These are phyloP conservation scores for Neurospora sp. DNA, from an alignment of 2,329 filamentous ascomycete genomes.

Conservation along the genomic window DNA sequence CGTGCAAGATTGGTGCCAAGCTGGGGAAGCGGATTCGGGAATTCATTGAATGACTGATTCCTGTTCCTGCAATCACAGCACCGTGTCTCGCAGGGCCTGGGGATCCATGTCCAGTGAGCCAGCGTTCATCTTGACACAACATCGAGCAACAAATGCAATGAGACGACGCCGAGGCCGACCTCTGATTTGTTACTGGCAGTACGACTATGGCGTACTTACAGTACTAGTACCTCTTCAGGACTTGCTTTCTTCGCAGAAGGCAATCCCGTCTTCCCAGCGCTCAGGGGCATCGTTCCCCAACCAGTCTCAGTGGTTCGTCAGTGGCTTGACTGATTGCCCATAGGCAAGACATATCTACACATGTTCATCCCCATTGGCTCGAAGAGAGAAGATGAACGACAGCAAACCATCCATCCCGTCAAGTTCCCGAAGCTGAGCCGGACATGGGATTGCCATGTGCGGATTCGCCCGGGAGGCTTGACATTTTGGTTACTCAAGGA, in stretches of 20 bases:
- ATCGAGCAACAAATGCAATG: not conserved
- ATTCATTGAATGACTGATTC: not conserved
- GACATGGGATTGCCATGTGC: not conserved
- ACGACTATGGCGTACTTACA: not conserved
- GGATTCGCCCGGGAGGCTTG: not conserved
- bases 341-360: not conserved
- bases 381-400: not conserved
- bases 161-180: not conserved
- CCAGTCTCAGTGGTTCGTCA: not conserved
- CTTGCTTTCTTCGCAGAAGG: not conserved
- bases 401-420: not conserved
- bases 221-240: not conserved
- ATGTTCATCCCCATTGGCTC: not conserved
- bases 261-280: not conserved
- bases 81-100: not conserved
- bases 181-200: not conserved
- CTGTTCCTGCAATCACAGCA: not conserved
- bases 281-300: not conserved
- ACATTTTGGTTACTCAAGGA: not conserved
- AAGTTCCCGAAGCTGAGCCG: not conserved
- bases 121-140: not conserved
- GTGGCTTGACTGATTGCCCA: not conserved
- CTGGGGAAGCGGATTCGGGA: not conserved
- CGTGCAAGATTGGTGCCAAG: not conserved
- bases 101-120: not conserved